A percentile compares a stretch with the other conserved stretches of the same genome.
These are phyloP conservation scores for Nemania sp. DNA, from an alignment of 2,329 filamentous ascomycete species.

Conservation along the genomic window DNA sequence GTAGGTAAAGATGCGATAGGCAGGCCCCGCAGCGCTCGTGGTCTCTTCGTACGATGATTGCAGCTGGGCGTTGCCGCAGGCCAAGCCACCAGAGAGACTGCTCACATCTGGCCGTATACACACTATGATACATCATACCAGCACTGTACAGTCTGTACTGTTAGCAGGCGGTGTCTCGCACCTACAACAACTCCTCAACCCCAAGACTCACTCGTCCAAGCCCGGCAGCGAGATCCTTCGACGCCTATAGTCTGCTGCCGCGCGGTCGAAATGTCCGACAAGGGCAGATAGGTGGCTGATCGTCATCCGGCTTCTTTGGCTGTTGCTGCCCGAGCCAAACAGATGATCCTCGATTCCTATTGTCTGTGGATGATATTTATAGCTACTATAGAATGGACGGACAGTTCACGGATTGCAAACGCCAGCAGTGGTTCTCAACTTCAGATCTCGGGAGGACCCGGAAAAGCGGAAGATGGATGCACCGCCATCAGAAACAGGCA, in stretches of 20 bases:
- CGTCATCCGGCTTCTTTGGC: conserved; percentile 42
- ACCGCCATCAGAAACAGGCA: conserved; percentile 15
- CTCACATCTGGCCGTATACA: conserved; percentile 8
- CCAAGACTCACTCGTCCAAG: conserved; percentile 10
- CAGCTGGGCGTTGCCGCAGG: conserved; percentile 12
- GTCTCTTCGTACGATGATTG: conserved; percentile 25
- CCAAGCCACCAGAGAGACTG: conserved; percentile 22
- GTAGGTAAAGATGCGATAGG: conserved; percentile 15
- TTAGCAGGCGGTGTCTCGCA: conserved; percentile 6
- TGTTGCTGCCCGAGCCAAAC: conserved; percentile 48
- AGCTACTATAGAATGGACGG: conserved; percentile 33
- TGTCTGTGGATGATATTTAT: conserved; percentile 37
- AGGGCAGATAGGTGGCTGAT: conserved; percentile 33
- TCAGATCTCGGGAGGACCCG: conserved; percentile 22
- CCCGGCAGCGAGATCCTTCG: neutral
- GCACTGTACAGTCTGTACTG: neutral
- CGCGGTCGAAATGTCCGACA: conserved; percentile 30
- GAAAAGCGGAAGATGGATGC: conserved; percentile 18
- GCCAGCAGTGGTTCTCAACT: conserved; percentile 19
- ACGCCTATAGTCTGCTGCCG: neutral
- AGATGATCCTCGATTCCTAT: conserved; percentile 32
- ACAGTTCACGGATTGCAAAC: conserved; percentile 27
- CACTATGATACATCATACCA: too few relatives aligned
- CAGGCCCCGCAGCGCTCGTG: conserved; percentile 15
- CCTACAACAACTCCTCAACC: conserved; percentile 7